phyloP scores from a whole-genome alignment of 1,284 basidiomycete genomes.

The Chondrostereum purpureum region DNA sequence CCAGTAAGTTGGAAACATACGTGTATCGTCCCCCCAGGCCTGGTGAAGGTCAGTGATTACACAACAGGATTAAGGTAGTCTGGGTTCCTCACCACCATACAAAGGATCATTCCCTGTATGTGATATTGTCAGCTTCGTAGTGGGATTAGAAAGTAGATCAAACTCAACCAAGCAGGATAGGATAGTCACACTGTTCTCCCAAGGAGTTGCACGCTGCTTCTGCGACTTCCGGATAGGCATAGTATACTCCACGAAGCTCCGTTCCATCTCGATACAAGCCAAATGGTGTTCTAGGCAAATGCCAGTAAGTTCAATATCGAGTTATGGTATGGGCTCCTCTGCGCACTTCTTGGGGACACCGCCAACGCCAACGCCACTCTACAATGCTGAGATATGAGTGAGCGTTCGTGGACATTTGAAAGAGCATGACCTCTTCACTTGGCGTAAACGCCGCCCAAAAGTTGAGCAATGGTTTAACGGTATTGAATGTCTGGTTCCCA shows the following conservation, averaged over 20 bases:
- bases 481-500: slow-evolving; percentile 68
- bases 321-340: background rate
- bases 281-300: slow-evolving; percentile 53
- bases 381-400: slow-evolving; percentile 1
- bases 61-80: background rate
- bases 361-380: slow-evolving; percentile 74
- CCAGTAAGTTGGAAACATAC: slow-evolving; percentile 34
- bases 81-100: slow-evolving; percentile 59
- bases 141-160: slow-evolving; percentile 3
- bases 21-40: slow-evolving; percentile 79
- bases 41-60: slow-evolving; percentile 19
- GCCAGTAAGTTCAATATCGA: background rate
- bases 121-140: slow-evolving; percentile 1
- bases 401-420: slow-evolving; percentile 1
- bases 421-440: slow-evolving; percentile 49
- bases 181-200: slow-evolving; percentile 67
- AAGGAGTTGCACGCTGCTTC: slow-evolving; percentile 62
- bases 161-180: slow-evolving; percentile 63
- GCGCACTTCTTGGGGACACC: slow-evolving; percentile 62
- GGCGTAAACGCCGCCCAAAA: slow-evolving; percentile 80
- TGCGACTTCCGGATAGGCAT: slow-evolving; percentile 60
- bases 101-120: slow-evolving; percentile 72
- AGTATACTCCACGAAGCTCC: slow-evolving; percentile 75
- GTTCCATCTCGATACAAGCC: slow-evolving; percentile 77
- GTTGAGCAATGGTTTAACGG: slow-evolving; percentile 72